phyloP scores from a whole-genome alignment of 208 protist genomes.

The Naegleria gruberi region DNA sequence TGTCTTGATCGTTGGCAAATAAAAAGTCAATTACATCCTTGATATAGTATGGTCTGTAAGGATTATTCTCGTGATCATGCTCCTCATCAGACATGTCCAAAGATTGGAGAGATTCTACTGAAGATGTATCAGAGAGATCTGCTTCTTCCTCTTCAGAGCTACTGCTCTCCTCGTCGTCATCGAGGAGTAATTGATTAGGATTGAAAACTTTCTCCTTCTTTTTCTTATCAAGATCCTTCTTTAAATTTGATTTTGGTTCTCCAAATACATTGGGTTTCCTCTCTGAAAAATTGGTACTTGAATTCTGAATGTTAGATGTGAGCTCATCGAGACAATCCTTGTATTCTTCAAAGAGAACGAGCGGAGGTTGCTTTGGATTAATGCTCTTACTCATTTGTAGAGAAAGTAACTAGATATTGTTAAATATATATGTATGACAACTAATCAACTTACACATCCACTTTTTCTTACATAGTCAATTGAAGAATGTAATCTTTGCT shows the following conservation, averaged over 20 bases:
- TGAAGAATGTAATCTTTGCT: not conserved
- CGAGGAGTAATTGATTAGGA: not conserved
- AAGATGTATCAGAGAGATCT: not conserved
- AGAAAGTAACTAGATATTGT: not conserved
- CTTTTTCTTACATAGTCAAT: not conserved
- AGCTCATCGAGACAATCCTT: not conserved
- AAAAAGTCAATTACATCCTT: not conserved
- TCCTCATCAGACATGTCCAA: not conserved
- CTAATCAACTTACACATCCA: not conserved
- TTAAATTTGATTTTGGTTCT: not conserved
- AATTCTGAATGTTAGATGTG: not conserved
- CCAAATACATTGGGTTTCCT: no score
- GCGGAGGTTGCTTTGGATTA: not conserved
- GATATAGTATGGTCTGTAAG: not conserved
- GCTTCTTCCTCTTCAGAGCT: not conserved
- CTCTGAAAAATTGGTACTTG: not conserved
- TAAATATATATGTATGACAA: not conserved
- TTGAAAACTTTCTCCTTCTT: not conserved
- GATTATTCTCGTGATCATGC: not conserved
- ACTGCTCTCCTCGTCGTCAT: not conserved
- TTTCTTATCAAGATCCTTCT: not conserved
- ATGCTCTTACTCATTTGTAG: not conserved
- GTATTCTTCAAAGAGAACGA: not conserved
- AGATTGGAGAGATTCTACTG: not conserved
- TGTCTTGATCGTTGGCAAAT: not conserved